phyloP scores from a whole-genome alignment of 352 stramenopile genomes.

The Pythium utonaiense region DNA sequence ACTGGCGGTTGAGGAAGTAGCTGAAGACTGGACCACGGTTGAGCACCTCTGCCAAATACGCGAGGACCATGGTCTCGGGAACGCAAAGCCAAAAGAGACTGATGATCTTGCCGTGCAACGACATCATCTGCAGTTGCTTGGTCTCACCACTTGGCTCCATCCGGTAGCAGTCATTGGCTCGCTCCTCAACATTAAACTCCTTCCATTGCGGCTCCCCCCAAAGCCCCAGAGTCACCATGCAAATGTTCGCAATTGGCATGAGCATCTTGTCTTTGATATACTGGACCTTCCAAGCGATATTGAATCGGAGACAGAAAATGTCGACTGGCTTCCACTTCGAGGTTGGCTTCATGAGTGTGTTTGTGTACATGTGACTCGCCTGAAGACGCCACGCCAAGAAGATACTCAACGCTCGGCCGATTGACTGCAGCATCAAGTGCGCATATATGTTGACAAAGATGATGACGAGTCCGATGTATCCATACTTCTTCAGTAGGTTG shows the following conservation, averaged over 20 bases:
- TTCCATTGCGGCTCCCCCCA: constrained; percentile 49
- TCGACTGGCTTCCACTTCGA: constrained; percentile 35
- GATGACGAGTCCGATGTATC: constrained; percentile 30
- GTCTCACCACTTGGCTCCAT: constrained; percentile 54
- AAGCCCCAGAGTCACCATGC: constrained; percentile 39
- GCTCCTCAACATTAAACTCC: constrained; percentile 55
- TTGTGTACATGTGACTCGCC: constrained; percentile 45
- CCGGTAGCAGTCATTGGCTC: constrained; percentile 48
- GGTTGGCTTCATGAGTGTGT: constrained; percentile 20
- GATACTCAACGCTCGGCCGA: constrained; percentile 32
- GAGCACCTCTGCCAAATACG: constrained; percentile 50
- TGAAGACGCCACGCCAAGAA: constrained; percentile 37
- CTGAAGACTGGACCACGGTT: constrained; percentile 54
- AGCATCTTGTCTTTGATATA: constrained; percentile 61
- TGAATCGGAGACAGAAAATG: constrained; percentile 51
- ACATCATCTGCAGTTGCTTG: constrained; percentile 74
- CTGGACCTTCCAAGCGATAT: constrained; percentile 50
- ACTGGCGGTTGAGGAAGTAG: constrained; percentile 61
- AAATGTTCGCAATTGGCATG: constrained; percentile 46
- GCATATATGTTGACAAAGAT: constrained; percentile 55
- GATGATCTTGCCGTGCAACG: constrained; percentile 57
- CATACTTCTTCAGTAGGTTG: constrained; percentile 40
- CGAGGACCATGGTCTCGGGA: constrained; percentile 38
- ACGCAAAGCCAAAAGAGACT: constrained; percentile 63
- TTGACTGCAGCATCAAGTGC: constrained; percentile 48